phyloP scores from a whole-genome alignment of 2,329 filamentous ascomycete species.

The Talaromyces amestolkiae region DNA sequence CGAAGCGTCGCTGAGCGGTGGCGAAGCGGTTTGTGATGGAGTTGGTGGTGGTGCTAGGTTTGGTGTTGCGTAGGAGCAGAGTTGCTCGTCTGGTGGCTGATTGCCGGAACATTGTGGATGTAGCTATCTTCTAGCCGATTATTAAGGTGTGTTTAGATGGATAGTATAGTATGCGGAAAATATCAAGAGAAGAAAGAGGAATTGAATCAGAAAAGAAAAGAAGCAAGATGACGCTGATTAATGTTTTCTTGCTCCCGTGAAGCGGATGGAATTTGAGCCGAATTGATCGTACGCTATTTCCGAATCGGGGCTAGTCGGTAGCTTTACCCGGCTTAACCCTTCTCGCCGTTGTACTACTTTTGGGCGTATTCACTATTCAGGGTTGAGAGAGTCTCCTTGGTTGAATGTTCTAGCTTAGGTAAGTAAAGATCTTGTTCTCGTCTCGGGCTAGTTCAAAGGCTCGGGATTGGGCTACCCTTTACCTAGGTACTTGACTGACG shows the following conservation, averaged over 20 bases:
- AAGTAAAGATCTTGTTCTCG: background rate
- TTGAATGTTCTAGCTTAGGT: background rate
- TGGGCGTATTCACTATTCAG: background rate
- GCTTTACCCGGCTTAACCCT: background rate
- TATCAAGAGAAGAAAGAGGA: background rate
- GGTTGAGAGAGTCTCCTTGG: background rate
- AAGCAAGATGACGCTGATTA: conserved; percentile 7
- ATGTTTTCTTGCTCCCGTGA: conserved; percentile 1
- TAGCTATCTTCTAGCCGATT: background rate
- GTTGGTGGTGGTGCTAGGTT: conserved; percentile 10
- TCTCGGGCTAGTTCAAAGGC: background rate
- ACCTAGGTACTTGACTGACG: no score
- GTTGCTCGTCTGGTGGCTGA: conserved; percentile 16
- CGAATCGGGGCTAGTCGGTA: conserved; percentile 7
- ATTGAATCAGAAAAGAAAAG: background rate
- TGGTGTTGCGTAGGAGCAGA: conserved; percentile 16
- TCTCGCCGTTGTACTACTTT: background rate
- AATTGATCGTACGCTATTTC: conserved; percentile 2
- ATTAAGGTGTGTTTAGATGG: background rate
- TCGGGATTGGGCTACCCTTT: background rate
- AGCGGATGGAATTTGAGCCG: conserved; percentile 6
- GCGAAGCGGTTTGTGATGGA: conserved; percentile 13
- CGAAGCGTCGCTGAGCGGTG: conserved; percentile 15
- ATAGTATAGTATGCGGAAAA: background rate
- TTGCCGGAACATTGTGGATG: conserved; percentile 18